Evolutionary conservation across 352 stramenopile species (phyloP).

Genomic region (Pythium monospermum): DNA sequence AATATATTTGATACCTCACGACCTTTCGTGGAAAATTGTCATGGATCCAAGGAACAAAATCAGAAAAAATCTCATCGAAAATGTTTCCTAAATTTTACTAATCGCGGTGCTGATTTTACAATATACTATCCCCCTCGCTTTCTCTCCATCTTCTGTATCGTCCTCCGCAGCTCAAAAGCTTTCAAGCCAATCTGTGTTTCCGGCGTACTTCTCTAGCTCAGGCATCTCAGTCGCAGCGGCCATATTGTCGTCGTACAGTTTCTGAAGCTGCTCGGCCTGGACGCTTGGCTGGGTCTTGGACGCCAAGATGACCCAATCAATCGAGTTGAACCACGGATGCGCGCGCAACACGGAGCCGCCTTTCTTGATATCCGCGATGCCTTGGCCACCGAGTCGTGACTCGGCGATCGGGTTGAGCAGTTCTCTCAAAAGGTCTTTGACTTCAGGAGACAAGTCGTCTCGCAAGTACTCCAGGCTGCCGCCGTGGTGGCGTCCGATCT

Average conservation of each 20-base stretch:
- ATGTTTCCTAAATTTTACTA: no score
- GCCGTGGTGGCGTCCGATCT: constrained; percentile 71
- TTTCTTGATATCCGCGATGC: constrained; percentile 70
- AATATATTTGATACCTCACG: neutral
- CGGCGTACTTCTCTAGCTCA: constrained; percentile 51
- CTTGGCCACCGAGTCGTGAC: constrained; percentile 59
- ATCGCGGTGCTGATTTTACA: no score
- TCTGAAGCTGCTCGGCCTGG: constrained; percentile 44
- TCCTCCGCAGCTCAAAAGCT: constrained; percentile 79
- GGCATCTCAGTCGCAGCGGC: constrained; percentile 36
- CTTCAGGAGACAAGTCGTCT: constrained; percentile 50
- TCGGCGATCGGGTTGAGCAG: constrained; percentile 72
- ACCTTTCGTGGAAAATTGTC: no score
- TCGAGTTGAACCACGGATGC: constrained; percentile 71
- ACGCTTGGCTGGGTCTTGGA: constrained; percentile 55
- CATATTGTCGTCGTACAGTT: constrained; percentile 61
- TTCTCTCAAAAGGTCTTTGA: constrained; percentile 52
- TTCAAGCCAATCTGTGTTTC: constrained; percentile 72
- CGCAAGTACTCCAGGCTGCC: constrained; percentile 44
- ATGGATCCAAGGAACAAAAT: no score
- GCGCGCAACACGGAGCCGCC: constrained; percentile 74
- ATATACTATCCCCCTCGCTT: no score
- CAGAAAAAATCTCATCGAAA: no score
- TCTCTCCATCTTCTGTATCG: neutral
- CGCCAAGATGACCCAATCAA: constrained; percentile 75